These are phyloP conservation scores for Suillus brevipes DNA, from an alignment of 768 basidiomycete genomes.

Conservation along the genomic window DNA sequence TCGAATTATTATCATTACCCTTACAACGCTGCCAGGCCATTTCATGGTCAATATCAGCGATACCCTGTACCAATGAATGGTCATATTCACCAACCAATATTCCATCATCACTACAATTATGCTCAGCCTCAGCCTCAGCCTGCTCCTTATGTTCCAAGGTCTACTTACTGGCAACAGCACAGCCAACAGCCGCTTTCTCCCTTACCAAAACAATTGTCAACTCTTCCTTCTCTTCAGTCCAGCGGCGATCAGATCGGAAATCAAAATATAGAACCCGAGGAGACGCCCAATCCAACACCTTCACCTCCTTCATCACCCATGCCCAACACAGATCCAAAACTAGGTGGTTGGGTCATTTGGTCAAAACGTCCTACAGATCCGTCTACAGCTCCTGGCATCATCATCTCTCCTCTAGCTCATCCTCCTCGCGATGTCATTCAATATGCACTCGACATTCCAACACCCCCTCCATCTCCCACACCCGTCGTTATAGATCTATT, in stretches of 20 bases:
- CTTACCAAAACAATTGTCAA: slow-evolving; percentile 63
- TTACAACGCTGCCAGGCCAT: background rate
- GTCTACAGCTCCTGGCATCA: slow-evolving; percentile 62
- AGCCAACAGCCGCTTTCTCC: slow-evolving; percentile 52
- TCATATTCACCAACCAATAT: slow-evolving; percentile 36
- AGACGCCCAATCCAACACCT: slow-evolving; percentile 23
- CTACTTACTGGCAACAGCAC: slow-evolving; percentile 23
- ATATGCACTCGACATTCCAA: slow-evolving; percentile 52
- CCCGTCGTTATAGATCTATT: background rate
- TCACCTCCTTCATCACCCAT: slow-evolving; percentile 1
- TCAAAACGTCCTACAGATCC: slow-evolving; percentile 70
- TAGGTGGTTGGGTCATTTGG: slow-evolving; percentile 62
- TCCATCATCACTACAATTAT: slow-evolving; percentile 39
- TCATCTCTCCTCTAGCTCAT: slow-evolving; percentile 63
- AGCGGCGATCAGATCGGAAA: slow-evolving; percentile 2
- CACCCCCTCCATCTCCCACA: slow-evolving; percentile 48
- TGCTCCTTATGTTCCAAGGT: slow-evolving; percentile 22
- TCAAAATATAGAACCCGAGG: slow-evolving; percentile 7
- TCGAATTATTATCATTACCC: slow-evolving; percentile 24
- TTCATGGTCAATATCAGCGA: slow-evolving; percentile 34
- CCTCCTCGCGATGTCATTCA: slow-evolving; percentile 62
- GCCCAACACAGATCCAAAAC: background rate
- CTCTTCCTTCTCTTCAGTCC: slow-evolving; percentile 36
- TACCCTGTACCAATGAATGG: slow-evolving; percentile 44
- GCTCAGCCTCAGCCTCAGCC: slow-evolving; percentile 30